A percentile compares a stretch with the other conserved stretches of the same genome.
Evolutionary conservation across 805 yeast species (phyloP).

Genomic region (Saturnispora zaruensis): DNA sequence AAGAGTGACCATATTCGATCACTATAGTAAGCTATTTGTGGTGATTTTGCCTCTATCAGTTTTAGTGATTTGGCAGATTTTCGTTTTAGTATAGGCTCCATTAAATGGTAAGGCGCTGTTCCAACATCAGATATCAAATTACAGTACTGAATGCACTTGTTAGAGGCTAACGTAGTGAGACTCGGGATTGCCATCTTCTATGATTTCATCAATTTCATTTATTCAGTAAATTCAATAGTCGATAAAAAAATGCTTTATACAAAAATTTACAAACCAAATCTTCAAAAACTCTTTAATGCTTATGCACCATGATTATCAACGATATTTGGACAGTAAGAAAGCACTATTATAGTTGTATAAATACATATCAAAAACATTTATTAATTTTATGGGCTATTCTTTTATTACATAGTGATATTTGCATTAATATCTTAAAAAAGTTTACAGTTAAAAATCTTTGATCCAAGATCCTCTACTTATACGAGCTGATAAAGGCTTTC

Average conservation of each 20-base stretch:
- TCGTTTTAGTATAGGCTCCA: constrained; percentile 37
- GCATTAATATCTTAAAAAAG: too few relatives aligned
- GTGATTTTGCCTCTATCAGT: constrained; percentile 34
- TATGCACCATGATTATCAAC: too few relatives aligned
- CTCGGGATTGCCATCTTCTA: neutral
- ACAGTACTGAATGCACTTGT: constrained; percentile 25
- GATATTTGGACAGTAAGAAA: too few relatives aligned
- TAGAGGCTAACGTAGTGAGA: neutral
- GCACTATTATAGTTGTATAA: too few relatives aligned
- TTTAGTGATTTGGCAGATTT: constrained; percentile 38
- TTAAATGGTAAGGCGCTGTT: constrained; percentile 34
- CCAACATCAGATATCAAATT: constrained; percentile 29
- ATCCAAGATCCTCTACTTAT: too few relatives aligned
- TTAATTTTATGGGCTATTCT: too few relatives aligned
- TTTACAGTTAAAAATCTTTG: too few relatives aligned
- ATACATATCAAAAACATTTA: too few relatives aligned
- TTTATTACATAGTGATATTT: too few relatives aligned
- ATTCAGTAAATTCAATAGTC: neutral
- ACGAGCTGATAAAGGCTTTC: too few relatives aligned
- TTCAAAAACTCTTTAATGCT: neutral
- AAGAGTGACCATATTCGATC: constrained; percentile 41
- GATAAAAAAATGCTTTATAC: neutral
- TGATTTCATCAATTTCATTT: neutral
- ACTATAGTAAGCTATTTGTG: constrained; percentile 33
- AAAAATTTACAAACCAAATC: neutral